Base-by-base conservation (phyloP, 2,329 filamentous ascomycete species). In the Aspergillus japonicus region DNA sequence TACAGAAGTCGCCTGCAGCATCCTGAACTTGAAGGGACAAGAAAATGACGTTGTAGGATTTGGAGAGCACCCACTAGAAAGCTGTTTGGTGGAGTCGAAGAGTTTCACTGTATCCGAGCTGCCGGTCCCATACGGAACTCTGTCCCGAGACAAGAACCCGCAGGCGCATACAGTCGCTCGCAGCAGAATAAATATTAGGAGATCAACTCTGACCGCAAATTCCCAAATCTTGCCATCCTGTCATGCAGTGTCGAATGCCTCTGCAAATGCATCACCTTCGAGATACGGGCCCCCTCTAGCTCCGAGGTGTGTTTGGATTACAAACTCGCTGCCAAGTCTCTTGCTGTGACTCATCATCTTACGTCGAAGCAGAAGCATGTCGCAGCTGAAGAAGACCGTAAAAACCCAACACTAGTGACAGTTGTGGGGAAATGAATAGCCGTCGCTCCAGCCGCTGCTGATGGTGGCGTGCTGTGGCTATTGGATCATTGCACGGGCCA, bases 1-100 rank as follows among this genome's bases (percentile, higher is more conserved):
- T 35, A 24, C 31, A 33, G 19, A 6, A 44, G 26, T 55, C 5
- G 26, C 42, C 53, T 55, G 53, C 53, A 55, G 53, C 53, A 14
- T 19, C 26, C 19, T 31, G 33, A 31, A 26, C 24, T 24, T 11
- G 14, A 53, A 19, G 26, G 33, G 23, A 47, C 14, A 10, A n/a
- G 19, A 54, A 35, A 21, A 35, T 48, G 53, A 47, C 44, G 53
- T 47, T 55, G 53, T 47, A 39, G 47, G 53, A 55, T 35, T 48
- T 23, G 53, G 33, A 55, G 19, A 29, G 52, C 48, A 55, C 11
- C 53, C n/a, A 44, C 42, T 55, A 55, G 53, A 55, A 55, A 31
- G 29, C 53, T 47, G 42, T 47, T 12, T 47, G 12, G 53, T 55
- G 53, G 53, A 55, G 53, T 47, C 31, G n/a, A 55, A n/a, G 29